These are phyloP conservation scores for Neoascochyta sp. DNA, from an alignment of 2,329 filamentous ascomycete genomes.

Conservation along the genomic window DNA sequence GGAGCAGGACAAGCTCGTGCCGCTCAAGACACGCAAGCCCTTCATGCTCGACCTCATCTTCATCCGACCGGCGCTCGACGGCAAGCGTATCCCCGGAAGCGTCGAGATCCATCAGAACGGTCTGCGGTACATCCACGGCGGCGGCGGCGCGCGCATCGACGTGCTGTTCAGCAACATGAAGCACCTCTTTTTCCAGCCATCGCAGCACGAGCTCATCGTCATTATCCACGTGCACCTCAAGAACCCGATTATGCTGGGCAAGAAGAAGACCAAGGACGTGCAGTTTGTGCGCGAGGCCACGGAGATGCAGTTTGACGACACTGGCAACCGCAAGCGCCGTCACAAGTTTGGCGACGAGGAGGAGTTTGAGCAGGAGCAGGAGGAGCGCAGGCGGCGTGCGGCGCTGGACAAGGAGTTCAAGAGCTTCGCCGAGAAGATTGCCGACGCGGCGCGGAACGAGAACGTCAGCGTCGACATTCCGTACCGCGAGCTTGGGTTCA, in stretches of 20 bases:
- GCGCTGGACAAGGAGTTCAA: constrained; percentile 95
- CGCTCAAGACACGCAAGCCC: constrained; percentile 90
- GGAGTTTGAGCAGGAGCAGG: constrained; percentile 97
- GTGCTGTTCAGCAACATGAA: constrained; percentile 98
- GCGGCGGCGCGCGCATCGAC: constrained; percentile 76
- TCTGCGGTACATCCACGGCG: constrained; percentile 85
- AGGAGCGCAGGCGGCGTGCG: constrained; percentile 86
- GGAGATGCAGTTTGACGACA: constrained; percentile 98
- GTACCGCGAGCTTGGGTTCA: constrained; percentile 93
- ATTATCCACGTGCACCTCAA: constrained; percentile 98
- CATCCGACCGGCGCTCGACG: constrained; percentile 90
- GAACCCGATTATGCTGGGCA: constrained; percentile 96
- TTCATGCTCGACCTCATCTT: constrained; percentile 90
- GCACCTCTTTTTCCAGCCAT: constrained; percentile 98
- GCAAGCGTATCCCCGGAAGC: constrained; percentile 92
- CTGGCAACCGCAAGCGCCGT: constrained; percentile 94
- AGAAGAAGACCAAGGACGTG: constrained; percentile 98
- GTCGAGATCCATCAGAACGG: constrained; percentile 98
- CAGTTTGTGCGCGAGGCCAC: constrained; percentile 98
- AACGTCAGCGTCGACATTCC: constrained; percentile 93
- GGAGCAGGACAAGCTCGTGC: constrained; percentile 94
- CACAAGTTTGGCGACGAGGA: constrained; percentile 98
- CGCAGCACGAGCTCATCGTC: constrained; percentile 91
- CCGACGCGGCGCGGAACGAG: constrained; percentile 88
- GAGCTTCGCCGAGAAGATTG: constrained; percentile 93